Conservation (phyloP, 225 moss, liverwort and hornwort species). For the Bryoerythrophyllum caledonicum region DNA sequence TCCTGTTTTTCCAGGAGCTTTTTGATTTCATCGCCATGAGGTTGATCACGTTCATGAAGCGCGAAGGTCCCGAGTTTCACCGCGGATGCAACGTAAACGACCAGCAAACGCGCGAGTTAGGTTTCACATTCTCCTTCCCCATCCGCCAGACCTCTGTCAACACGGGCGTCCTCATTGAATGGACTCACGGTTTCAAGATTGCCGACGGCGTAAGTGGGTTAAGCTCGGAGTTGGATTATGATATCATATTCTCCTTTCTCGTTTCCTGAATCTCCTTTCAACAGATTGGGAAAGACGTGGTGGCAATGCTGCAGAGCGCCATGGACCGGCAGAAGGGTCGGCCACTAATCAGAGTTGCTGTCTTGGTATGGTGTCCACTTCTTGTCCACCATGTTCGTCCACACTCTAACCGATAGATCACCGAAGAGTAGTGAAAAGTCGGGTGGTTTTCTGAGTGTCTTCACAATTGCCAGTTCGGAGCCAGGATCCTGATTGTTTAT, state of each 20-base stretch:
- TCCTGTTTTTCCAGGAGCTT: constrained; percentile 50
- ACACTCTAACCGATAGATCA: background rate
- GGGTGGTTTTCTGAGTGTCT: no score
- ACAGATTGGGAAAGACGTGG: constrained; percentile 38
- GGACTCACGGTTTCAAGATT: constrained; percentile 81
- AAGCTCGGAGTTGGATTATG: background rate
- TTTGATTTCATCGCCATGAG: constrained; percentile 75
- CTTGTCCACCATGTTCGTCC: background rate
- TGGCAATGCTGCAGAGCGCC: constrained; percentile 33
- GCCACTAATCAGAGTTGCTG: constrained; percentile 29
- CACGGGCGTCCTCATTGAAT: constrained; percentile 65
- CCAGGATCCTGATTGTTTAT: no score
- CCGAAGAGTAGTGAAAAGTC: background rate
- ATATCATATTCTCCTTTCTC: background rate
- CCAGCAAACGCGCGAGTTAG: constrained; percentile 51
- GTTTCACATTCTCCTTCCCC: constrained; percentile 79
- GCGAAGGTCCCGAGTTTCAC: constrained; percentile 60
- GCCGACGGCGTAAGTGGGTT: constrained; percentile 52
- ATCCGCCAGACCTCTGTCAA: constrained; percentile 71
- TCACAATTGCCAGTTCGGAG: no score
- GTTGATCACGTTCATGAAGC: constrained; percentile 55
- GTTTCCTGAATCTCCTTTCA: background rate
- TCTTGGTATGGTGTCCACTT: constrained; percentile 30
- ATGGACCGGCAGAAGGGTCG: constrained; percentile 34
- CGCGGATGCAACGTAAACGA: no score